phyloP scores from a whole-genome alignment of 768 basidiomycete species.

The Amanita thiersii region DNA sequence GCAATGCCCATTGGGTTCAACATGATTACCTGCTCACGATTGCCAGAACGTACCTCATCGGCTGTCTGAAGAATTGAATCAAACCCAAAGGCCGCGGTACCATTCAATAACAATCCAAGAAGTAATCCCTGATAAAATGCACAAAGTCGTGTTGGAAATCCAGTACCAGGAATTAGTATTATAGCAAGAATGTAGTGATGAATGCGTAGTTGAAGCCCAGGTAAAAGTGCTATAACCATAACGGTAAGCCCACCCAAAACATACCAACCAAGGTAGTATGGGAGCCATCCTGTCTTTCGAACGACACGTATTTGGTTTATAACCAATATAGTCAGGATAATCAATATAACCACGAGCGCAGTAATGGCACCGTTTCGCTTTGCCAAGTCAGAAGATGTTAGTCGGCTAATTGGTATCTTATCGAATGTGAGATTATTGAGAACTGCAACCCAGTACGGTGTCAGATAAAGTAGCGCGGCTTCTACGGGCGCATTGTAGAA shows the following conservation, averaged over 20 bases:
- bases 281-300: constrained; percentile 78
- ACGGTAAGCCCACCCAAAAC: constrained; percentile 55
- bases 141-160: constrained; percentile 73
- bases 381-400: constrained; percentile 61
- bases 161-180: constrained; percentile 67
- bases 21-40: constrained; percentile 6
- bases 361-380: constrained; percentile 60
- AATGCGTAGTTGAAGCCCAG: constrained; percentile 59
- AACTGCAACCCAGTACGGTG: constrained; percentile 72
- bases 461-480: constrained; percentile 64
- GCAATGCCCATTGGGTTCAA: constrained; percentile 9
- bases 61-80: constrained; percentile 74
- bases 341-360: constrained; percentile 58
- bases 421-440: constrained; percentile 66
- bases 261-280: constrained; percentile 72
- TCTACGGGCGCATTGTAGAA: constrained; percentile 68
- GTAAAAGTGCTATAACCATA: constrained; percentile 60
- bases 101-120: constrained; percentile 77
- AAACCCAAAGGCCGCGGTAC: constrained; percentile 71
- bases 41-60: constrained; percentile 43
- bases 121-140: constrained; percentile 78
- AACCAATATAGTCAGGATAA: constrained; percentile 50
- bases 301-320: constrained; percentile 78
- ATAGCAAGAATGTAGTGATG: constrained; percentile 83
- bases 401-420: constrained; percentile 67